Conservation (phyloP, 2,329 filamentous ascomycete genomes). For the Lachnellula arida region DNA sequence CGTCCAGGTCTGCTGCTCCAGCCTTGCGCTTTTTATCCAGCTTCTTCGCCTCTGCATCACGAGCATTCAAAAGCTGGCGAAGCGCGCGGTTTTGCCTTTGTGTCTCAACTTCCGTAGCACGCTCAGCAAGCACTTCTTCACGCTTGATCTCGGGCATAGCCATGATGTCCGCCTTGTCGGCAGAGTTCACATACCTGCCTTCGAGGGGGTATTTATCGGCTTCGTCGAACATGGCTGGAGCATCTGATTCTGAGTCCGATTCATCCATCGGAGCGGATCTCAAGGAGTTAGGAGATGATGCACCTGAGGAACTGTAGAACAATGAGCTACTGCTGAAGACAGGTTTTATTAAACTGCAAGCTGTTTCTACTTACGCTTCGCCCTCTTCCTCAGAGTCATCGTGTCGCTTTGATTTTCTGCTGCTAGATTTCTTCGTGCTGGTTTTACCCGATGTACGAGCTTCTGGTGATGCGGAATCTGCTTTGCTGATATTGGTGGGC, state of each 20-base stretch:
- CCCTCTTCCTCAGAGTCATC: constrained; percentile 72
- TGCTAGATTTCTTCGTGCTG: constrained; percentile 44
- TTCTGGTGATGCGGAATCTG: constrained; percentile 50
- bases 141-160: constrained; percentile 84
- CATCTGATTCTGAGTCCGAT: constrained; percentile 72
- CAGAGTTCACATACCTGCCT: constrained; percentile 70
- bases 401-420: constrained; percentile 43
- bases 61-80: constrained; percentile 67
- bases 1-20: constrained; percentile 71
- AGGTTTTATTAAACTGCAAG: constrained; percentile 3
- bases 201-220: constrained; percentile 78
- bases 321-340: constrained; percentile 9
- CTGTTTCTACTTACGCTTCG: constrained; percentile 64
- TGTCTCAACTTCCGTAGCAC: constrained; percentile 75
- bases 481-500: constrained; percentile 47
- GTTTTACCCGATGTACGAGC: constrained; percentile 34
- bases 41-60: constrained; percentile 56
- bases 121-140: constrained; percentile 84
- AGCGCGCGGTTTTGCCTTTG: constrained; percentile 79
- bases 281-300: constrained; percentile 67
- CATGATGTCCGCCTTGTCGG: constrained; percentile 76
- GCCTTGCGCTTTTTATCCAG: constrained; percentile 69
- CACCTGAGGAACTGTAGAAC: constrained; percentile 59
- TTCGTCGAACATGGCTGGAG: constrained; percentile 45
- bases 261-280: constrained; percentile 87